Evolutionary conservation across 2,329 filamentous ascomycete species (phyloP).

Genomic region (Aureobasidium vineae): DNA sequence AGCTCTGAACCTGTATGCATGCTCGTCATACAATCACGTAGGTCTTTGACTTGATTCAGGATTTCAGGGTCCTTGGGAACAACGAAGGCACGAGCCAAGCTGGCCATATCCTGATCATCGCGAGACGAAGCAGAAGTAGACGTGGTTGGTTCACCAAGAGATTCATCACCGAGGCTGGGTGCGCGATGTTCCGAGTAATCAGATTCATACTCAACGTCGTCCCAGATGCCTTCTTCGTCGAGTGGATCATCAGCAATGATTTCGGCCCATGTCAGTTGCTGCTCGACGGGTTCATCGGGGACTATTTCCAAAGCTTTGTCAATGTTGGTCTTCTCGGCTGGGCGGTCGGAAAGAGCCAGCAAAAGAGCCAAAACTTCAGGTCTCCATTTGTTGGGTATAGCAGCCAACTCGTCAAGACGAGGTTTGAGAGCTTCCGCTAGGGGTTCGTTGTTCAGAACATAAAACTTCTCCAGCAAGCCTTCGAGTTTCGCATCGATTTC

Average conservation of each 20-base stretch:
- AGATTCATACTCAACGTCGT: conserved; percentile 62
- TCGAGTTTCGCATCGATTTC: conserved; percentile 44
- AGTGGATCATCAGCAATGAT: conserved; percentile 75
- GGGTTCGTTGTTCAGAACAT: conserved; percentile 73
- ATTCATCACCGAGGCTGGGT: conserved; percentile 38
- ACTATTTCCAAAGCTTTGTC: conserved; percentile 32
- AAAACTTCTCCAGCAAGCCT: conserved; percentile 78
- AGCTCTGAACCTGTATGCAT: conserved; percentile 40
- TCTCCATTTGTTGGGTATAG: conserved; percentile 60
- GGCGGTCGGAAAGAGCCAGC: conserved; percentile 76
- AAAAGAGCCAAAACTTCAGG: conserved; percentile 79
- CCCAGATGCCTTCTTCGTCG: conserved; percentile 68
- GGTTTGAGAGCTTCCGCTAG: conserved; percentile 67
- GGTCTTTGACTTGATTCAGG: conserved; percentile 43
- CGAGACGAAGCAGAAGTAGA: conserved; percentile 41
- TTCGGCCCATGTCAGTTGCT: conserved; percentile 70
- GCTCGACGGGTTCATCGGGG: conserved; percentile 49
- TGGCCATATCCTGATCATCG: conserved; percentile 40
- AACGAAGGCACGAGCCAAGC: conserved; percentile 39
- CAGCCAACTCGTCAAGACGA: conserved; percentile 60
- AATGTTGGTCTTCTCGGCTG: conserved; percentile 66
- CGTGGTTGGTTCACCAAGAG: conserved; percentile 32
- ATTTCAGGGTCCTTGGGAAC: conserved; percentile 32
- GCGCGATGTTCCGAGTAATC: conserved; percentile 64
- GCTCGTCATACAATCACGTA: background rate